phyloP scores from a whole-genome alignment of 1,139 yeast species.

The Candida neerlandica region DNA sequence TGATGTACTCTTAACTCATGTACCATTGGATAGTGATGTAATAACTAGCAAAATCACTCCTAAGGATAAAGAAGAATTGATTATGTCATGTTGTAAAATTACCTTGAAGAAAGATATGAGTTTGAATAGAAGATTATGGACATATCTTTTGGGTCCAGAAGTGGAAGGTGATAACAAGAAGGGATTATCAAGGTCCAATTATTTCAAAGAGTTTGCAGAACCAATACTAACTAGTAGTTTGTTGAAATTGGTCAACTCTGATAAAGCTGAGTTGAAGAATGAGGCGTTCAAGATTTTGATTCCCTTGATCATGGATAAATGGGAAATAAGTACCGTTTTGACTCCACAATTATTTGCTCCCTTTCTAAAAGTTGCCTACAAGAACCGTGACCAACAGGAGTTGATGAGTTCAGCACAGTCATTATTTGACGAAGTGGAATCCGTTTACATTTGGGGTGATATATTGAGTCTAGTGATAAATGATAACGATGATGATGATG shows the following conservation, averaged over 20 bases:
- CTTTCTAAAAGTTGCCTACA: conserved; percentile 45
- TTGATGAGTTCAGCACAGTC: conserved; percentile 60
- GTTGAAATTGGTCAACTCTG: conserved; percentile 44
- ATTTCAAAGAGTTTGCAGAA: conserved; percentile 61
- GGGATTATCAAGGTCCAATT: conserved; percentile 30
- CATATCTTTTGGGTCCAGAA: conserved; percentile 84
- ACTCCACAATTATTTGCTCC: conserved; percentile 74
- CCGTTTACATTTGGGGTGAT: conserved; percentile 74
- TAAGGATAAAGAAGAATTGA: conserved; percentile 58
- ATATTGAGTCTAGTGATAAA: conserved; percentile 33
- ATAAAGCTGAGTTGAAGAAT: conserved; percentile 32
- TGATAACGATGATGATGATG: conserved; percentile 6
- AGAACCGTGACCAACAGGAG: conserved; percentile 31
- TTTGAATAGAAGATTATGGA: conserved; percentile 88
- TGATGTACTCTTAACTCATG: conserved; percentile 69
- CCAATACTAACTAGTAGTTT: conserved; percentile 55
- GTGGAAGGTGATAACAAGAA: conserved; percentile 27
- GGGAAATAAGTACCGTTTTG: conserved; percentile 84
- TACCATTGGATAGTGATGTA: conserved; percentile 66
- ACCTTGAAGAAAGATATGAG: conserved; percentile 90
- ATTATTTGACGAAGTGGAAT: conserved; percentile 85
- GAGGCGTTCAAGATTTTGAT: conserved; percentile 65
- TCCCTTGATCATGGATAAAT: conserved; percentile 76
- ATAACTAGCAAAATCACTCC: conserved; percentile 49
- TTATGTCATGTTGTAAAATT: conserved; percentile 65